Evolutionary conservation across 2,329 filamentous ascomycete genomes (phyloP), one percentile per base, ranked within the genome.

Genomic region (Exophiala viscosa): DNA sequence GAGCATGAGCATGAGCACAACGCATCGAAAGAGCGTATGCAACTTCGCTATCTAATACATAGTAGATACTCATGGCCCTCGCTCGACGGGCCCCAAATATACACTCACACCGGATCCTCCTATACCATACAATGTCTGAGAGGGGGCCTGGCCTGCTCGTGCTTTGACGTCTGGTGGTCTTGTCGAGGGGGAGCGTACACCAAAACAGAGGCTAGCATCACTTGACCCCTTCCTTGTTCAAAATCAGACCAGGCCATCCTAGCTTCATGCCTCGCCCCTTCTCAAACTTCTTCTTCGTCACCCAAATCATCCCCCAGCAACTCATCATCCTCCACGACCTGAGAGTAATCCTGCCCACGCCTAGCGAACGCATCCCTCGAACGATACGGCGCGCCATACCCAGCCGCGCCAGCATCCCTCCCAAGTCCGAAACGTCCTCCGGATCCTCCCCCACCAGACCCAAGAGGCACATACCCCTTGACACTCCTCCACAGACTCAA

Each of bases 301-400:
- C 96, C 92, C 61, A 90, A 90, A 54, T 95, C 91, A 62, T 96
- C 92, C 1, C 93, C 93, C 33, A 99, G 73, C 61, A 99, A 74
- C 75, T 97, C 92, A 44, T 97, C 93, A 67, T 97, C 93, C 45
- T 93, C 88, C 64, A 95, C 90, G 46, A 96, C 90, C 69, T 97
- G 97, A 39, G 52, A 54, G 39, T 60, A 63, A 69, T 96, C 89
- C n/a, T 87, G 86, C 50, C 88, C 81, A 1, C 89, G 87, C 51
- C 90, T 82, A 4, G 90, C 87, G 72, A 99, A 99, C 56, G 88
- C 92, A 65, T 88, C 88, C 54, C 95, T 78, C 45, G 88, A 95
- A 13, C 90, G 93, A 68, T 95, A 99, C 50, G 86, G 83, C 55
- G 87, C 77, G 3, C 56, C 56, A n/a, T 59, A 59, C 7, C 50